Evolutionary conservation across 768 basidiomycete species (phyloP), one percentile per base, ranked within the genome.

Genomic region (Leucosporidium scottii): DNA sequence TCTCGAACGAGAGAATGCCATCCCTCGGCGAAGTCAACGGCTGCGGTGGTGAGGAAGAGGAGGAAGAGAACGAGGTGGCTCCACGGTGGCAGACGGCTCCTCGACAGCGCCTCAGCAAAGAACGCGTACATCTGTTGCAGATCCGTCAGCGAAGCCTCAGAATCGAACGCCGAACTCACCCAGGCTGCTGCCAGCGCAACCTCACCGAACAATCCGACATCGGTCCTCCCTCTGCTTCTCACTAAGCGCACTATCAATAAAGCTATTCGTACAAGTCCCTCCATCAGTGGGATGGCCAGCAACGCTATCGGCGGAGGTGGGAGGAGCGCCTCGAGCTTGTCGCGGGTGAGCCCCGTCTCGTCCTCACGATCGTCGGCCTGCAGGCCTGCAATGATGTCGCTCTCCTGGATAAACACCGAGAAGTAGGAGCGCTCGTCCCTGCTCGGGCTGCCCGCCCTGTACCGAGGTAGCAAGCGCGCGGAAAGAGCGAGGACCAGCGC

Each of bases 31-130:
- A 71, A 53, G 0, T 10, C 7, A 25, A 65, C 25, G 20, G 20
- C n/a, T 0, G 60, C 21, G n/a, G 61, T 39, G n/a, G 59, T n/a
- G n/a, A 62, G 48, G 25, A 67, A 23, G 39, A 65, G 8, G 23
- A 49, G 7, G 56, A 65, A 63, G 39, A 71, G 60, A 1, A 60
- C 8, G 34, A 71, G 64, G 25, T 67, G 70, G 8, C 55, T 10
- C 6, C 59, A 60, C 0, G 70, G 61, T 0, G 70, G 66, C 1
- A 64, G 53, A 2, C 56, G 27, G 10, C 50, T 48, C 0, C 39
- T 53, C 1, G 59, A 59, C 2, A 25, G 34, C 3, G 57, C 28
- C 21, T 64, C 62, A 7, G 23, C 12, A 13, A 48, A 5, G 28
- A 61, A 53, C 5, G 59, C 69, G 55, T n/a, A 64, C 1, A 47